Base-by-base conservation (phyloP, 768 basidiomycete genomes). In the Lyophyllum decastes region DNA sequence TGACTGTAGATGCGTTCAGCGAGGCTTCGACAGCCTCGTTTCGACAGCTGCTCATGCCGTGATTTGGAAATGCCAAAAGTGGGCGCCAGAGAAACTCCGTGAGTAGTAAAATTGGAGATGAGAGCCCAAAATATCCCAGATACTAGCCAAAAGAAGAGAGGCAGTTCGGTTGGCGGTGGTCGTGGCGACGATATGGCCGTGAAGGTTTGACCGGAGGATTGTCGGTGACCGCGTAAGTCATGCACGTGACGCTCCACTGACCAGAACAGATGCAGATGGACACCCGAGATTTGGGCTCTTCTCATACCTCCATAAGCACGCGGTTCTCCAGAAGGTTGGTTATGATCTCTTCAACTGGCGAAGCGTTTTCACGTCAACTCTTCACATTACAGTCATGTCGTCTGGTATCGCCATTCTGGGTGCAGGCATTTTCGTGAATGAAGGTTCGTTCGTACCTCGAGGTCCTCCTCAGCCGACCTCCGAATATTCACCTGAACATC, bases 401-500 rank as follows among this genome's bases (percentile, higher is more conserved):
- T 59, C 71, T 57, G 86, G 87, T 26, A 73, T 90, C 55, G 93
- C 92, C 24, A 82, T 95, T 64, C 82, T 94, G 45, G 92, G 92
- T 59, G 85, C 89, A 49, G 92, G 93, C 21, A 80, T 93, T 56
- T 92, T 92, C 62, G 88, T 87, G 52, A 86, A 78, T 63, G 84
- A 88, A 78, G 89, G 89, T 88, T 64, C 47, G 82, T 75, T 55
- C 66, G 48, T 19, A 19, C 14, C 33, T 33, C n/a, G 9, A 21
- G 14, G 21, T 45, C 16, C 38, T 41, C 16, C 40, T n/a, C 16
- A 41, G 16, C 40, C 16, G n/a, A 19, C n/a, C 40, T 41, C 40
- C 40, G 40, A 41, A 19, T 41, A 19, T 41, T 41, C 40, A n/a
- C 40, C 40, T 41, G n/a, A 19, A 19, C n/a, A 17, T 16, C 2